Evolutionary conservation across 2,329 filamentous ascomycete genomes (phyloP).

Genomic region (Sordariomycetes sp.): DNA sequence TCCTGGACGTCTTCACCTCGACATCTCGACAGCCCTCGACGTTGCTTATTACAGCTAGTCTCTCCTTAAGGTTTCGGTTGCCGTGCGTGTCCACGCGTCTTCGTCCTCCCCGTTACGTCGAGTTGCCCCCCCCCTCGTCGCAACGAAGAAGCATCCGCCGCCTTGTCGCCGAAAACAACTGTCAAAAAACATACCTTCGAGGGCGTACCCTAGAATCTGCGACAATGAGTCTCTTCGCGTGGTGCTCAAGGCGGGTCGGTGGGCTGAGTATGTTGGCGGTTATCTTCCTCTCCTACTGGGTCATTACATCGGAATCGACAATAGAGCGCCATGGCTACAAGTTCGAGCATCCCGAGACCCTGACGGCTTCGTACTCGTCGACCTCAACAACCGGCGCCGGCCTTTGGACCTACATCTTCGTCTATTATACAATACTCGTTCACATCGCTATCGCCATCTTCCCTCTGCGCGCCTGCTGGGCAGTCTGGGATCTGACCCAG

Average conservation of each 20-base stretch:
- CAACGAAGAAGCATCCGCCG: too few relatives aligned
- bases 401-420: conserved; percentile 44
- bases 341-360: conserved; percentile 27
- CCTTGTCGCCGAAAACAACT: too few relatives aligned
- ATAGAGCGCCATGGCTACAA: conserved; percentile 33
- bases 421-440: conserved; percentile 56
- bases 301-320: conserved; percentile 40
- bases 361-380: conserved; percentile 18
- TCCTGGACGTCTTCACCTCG: too few relatives aligned
- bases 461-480: conserved; percentile 52
- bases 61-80: too few relatives aligned
- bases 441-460: conserved; percentile 57
- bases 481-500: conserved; percentile 47
- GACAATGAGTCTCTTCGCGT: conserved; percentile 43
- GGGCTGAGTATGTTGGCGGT: conserved; percentile 45
- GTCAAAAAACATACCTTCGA: neutral
- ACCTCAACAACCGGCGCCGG: conserved; percentile 29
- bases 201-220: too few relatives aligned
- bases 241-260: conserved; percentile 44
- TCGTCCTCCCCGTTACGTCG: neutral
- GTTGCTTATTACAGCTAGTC: too few relatives aligned
- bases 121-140: too few relatives aligned
- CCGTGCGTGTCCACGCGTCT: neutral
- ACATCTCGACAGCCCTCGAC: too few relatives aligned
- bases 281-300: conserved; percentile 42